Base-by-base conservation (phyloP, 257 asterid species). In the Eustoma russellianum region DNA sequence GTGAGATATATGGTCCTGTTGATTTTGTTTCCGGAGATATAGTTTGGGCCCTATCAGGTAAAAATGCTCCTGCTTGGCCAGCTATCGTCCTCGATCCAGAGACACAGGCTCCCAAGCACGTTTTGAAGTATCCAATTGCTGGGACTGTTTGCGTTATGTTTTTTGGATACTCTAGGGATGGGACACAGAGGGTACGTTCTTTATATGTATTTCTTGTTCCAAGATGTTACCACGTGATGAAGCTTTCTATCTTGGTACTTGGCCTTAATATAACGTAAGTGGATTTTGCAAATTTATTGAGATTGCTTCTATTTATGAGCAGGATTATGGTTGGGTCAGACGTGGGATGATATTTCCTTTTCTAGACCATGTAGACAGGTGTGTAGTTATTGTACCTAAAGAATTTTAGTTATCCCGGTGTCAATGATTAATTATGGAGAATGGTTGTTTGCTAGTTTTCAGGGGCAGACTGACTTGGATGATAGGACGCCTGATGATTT, bases 31-130 rank as follows among this genome's bases (percentile, higher is more conserved):
- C 75, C 7, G 97, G 97, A 53, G 95, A 92, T 40, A 67, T 92
- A 40, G 95, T 92, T 67, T 92, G 99, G 99, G 99, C 97, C 12
- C 69, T 81, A 57, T 74, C 97, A 0, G 94, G 95, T 66, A 85
- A 59, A 60, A 63, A 72, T 24, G 77, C 68, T 43, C 95, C 97
- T 62, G 91, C 97, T 68, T 92, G 99, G 99, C 99, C 99, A 5
- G 97, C 95, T 13, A 79, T 92, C 49, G 93, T 92, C 59, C 96
- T 92, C 52, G 75, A 88, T 78, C 85, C 82, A 14, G 79, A 71
- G 48, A 71, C 74, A 6, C 99, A 92, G 65, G 82, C 80, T 66
- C 98, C 98, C 0, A 84, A 62, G 52, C 87, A 92, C 64, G 93
- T 92, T 77, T 65, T 73, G 65, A 83, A 74, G 64, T 88, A 66